Conservation (phyloP, 225 moss, liverwort and hornwort species). For the Asterella californica region DNA sequence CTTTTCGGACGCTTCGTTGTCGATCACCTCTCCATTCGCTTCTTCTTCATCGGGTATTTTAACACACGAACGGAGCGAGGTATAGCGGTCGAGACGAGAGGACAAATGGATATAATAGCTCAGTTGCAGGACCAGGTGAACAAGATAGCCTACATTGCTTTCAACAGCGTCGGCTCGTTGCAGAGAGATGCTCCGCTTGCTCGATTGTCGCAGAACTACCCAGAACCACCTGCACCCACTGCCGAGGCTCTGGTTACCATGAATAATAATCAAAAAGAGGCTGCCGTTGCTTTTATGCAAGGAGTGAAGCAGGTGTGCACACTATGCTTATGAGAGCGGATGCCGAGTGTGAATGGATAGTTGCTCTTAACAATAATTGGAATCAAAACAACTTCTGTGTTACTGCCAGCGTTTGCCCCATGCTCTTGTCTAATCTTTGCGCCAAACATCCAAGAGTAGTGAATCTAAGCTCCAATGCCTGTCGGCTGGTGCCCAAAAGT, state of each 20-base stretch:
- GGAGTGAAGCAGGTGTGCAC: slow-evolving; percentile 65
- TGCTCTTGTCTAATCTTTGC: too few relatives aligned
- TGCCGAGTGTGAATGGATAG: not conserved
- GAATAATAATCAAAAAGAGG: slow-evolving; percentile 64
- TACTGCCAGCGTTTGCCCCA: not conserved
- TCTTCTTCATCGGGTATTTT: not conserved
- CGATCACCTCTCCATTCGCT: not conserved
- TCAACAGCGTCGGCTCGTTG: slow-evolving; percentile 84
- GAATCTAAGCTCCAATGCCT: not conserved
- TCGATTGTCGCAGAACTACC: slow-evolving; percentile 69
- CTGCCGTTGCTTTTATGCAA: slow-evolving; percentile 76
- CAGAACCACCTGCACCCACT: slow-evolving; percentile 55
- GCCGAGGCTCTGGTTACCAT: slow-evolving; percentile 40
- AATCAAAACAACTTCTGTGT: not conserved
- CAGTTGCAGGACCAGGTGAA: slow-evolving; percentile 92
- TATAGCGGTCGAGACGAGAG: not conserved
- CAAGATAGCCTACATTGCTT: slow-evolving; percentile 84
- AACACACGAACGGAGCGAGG: not conserved
- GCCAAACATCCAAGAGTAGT: too few relatives aligned
- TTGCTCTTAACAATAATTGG: not conserved
- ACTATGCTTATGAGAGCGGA: not conserved
- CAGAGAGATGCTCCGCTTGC: slow-evolving; percentile 82
- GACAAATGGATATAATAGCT: slow-evolving; percentile 77
- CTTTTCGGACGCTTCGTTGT: not conserved
- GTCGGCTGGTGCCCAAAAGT: too few relatives aligned